phyloP scores from a whole-genome alignment of 2,329 filamentous ascomycete genomes.

The Fusarium kyushuense region DNA sequence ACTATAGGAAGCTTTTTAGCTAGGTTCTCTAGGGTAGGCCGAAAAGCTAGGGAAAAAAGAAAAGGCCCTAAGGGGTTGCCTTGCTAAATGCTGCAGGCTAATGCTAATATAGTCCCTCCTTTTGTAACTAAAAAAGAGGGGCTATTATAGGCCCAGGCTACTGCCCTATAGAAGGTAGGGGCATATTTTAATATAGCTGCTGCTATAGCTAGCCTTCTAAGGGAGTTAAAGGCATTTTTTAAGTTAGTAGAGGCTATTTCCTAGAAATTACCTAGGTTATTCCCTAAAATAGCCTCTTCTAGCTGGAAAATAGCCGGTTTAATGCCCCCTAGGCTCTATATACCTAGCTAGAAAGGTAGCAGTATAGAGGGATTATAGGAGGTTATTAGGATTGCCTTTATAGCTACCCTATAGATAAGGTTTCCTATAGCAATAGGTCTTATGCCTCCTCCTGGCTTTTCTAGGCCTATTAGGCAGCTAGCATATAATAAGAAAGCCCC shows the following conservation, averaged over 20 bases:
- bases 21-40: background rate
- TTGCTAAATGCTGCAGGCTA: background rate
- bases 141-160: conserved; percentile 1
- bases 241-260: background rate
- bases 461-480: background rate
- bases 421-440: background rate
- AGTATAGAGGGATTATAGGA: too few species aligned
- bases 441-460: background rate
- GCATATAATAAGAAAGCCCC: background rate
- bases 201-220: background rate
- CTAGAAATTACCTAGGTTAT: background rate
- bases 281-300: background rate
- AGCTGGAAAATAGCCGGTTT: background rate
- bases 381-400: too few species aligned
- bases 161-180: background rate
- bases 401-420: background rate
- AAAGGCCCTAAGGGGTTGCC: background rate
- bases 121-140: background rate
- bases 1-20: background rate
- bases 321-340: background rate
- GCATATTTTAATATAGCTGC: background rate
- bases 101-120: background rate
- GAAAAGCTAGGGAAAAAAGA: background rate
- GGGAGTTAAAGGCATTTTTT: background rate
- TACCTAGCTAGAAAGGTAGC: background rate